Evolutionary conservation across 1,139 yeast species (phyloP).

Genomic region (Blastobotrys arbuscula): DNA sequence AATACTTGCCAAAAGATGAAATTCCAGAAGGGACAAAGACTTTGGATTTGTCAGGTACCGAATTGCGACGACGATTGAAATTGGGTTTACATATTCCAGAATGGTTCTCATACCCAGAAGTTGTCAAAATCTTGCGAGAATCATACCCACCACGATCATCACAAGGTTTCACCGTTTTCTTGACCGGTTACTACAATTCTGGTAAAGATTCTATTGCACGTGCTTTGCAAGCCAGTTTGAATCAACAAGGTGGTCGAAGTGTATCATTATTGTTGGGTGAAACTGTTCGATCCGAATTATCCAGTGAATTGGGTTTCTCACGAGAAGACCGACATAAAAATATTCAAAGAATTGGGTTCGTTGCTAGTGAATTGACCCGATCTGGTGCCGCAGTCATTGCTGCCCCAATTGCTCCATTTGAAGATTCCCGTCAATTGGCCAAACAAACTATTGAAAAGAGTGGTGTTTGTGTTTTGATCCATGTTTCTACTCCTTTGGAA

Average conservation of each 20-base stretch:
- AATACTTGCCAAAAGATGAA: conserved; percentile 92
- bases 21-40: conserved; percentile 78
- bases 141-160: conserved; percentile 86
- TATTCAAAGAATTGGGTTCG: conserved; percentile 47
- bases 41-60: conserved; percentile 91
- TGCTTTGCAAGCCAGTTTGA: conserved; percentile 84
- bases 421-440: conserved; percentile 37
- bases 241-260: conserved; percentile 87
- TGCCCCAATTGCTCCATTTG: conserved; percentile 48
- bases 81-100: conserved; percentile 87
- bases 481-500: conserved; percentile 47
- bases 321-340: conserved; percentile 39
- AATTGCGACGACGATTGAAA: conserved; percentile 79
- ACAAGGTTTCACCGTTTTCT: conserved; percentile 78
- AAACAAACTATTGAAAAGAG: conserved; percentile 41
- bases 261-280: conserved; percentile 60
- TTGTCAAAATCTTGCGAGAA: conserved; percentile 82
- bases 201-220: conserved; percentile 63
- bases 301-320: conserved; percentile 40
- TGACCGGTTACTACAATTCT: conserved; percentile 53
- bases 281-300: conserved; percentile 42
- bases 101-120: conserved; percentile 98
- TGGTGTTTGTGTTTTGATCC: conserved; percentile 44
- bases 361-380: conserved; percentile 76
- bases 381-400: conserved; percentile 89